Percentiles rank a stretch among this genome's conserved stretches.
Conservation (phyloP, 768 basidiomycete species). For the Xerocomellus intermedius region DNA sequence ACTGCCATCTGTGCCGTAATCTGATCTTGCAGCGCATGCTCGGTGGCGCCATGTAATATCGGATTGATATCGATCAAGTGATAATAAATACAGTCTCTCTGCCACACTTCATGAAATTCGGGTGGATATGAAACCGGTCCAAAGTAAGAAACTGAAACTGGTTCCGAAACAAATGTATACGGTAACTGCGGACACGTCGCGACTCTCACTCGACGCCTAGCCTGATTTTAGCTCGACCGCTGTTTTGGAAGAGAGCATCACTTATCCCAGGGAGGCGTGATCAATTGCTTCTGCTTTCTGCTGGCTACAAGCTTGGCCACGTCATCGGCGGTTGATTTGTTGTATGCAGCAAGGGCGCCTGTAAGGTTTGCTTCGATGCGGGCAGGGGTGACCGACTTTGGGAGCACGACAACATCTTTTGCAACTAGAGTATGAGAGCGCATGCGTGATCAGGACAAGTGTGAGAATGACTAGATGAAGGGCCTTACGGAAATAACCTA, state of each 20-base stretch:
- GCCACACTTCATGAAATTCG: neutral
- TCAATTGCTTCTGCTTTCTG: conserved; percentile 68
- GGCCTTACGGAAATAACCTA: conserved; percentile 62
- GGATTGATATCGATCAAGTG: neutral
- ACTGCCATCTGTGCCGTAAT: neutral
- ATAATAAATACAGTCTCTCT: neutral
- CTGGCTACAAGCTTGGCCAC: conserved; percentile 50
- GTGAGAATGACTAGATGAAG: neutral
- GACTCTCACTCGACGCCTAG: conserved; percentile 47
- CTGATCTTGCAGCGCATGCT: neutral
- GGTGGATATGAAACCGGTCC: neutral
- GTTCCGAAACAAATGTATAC: neutral
- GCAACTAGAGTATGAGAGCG: conserved; percentile 42
- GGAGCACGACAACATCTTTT: conserved; percentile 63
- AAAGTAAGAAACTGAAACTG: neutral
- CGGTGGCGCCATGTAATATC: neutral
- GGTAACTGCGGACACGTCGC: neutral
- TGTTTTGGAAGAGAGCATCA: conserved; percentile 15
- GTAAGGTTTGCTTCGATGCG: conserved; percentile 62
- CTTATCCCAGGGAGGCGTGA: conserved; percentile 71
- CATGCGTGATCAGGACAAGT: conserved; percentile 3
- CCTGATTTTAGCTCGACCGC: conserved; percentile 12
- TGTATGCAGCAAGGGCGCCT: conserved; percentile 47
- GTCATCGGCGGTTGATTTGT: conserved; percentile 50
- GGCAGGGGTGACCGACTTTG: conserved; percentile 73